phyloP scores from a whole-genome alignment of 2,329 filamentous ascomycete genomes.

The Penicillium sp. region DNA sequence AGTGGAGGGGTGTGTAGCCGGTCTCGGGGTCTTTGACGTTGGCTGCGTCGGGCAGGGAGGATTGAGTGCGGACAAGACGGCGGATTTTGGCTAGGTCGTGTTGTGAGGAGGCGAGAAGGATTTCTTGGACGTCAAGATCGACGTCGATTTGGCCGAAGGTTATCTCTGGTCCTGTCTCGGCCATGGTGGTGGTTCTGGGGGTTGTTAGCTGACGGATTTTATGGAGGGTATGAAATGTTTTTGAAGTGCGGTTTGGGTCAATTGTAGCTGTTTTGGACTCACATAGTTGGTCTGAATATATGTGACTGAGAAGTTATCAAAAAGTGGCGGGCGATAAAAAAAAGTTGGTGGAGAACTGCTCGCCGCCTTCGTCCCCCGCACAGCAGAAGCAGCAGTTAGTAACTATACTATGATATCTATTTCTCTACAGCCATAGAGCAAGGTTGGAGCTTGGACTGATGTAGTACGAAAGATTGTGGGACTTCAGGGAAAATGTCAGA shows the following conservation, averaged over 20 bases:
- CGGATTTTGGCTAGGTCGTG: slow-evolving; percentile 71
- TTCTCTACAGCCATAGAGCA: background rate
- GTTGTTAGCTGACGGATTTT: slow-evolving; percentile 7
- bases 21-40: slow-evolving; percentile 84
- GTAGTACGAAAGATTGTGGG: background rate
- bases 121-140: slow-evolving; percentile 56
- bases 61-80: slow-evolving; percentile 65
- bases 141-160: slow-evolving; percentile 37
- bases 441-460: background rate
- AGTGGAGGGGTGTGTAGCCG: slow-evolving; percentile 85
- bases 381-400: no score
- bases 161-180: slow-evolving; percentile 28
- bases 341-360: slow-evolving; percentile 29
- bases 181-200: slow-evolving; percentile 25
- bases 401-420: no score
- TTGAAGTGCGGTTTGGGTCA: background rate
- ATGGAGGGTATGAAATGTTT: background rate
- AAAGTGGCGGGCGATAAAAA: slow-evolving; percentile 26
- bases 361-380: slow-evolving; percentile 37
- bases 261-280: background rate
- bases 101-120: slow-evolving; percentile 68
- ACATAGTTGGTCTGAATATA: slow-evolving; percentile 1
- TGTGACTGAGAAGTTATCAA: slow-evolving; percentile 3
- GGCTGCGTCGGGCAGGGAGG: slow-evolving; percentile 56
- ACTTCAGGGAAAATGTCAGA: background rate